Evolutionary conservation across 768 basidiomycete genomes (phyloP), one percentile per base, ranked within the genome.

Genomic region (Boletus pseudo-olivaceus): DNA sequence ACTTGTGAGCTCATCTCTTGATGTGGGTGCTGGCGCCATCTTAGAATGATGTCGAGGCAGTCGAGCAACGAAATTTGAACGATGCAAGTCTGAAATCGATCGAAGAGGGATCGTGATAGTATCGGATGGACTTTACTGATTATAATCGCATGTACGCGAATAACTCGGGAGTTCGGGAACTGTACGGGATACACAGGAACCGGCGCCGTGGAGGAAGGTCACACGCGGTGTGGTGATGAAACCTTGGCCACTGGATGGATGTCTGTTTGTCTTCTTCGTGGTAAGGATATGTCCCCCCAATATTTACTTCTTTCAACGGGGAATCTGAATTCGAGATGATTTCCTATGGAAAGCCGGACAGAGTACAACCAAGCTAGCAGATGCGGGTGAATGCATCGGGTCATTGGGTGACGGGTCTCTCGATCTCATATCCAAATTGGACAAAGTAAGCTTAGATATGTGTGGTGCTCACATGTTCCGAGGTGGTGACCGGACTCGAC

Each of bases 1-100:
- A 47, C 52, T 60, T 11, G 57, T 67, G 27, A 73, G 65, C 9
- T 62, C 66, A 37, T 72, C 65, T 53, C 58, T 64, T 6, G 50
- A 53, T 32, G 40, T 41, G 29, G 39, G 40, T 35, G 51, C 12
- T 29, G 43, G 46, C 0, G 27, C 20, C 66, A 59, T 67, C 11
- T 26, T 9, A 27, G 17, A 32, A 20, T 5, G n/a, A 30, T 23
- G 5, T 34, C 35, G 44, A n/a, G 15, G 29, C 9, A n/a, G 34
- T 19, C 27, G 7, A 47, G 30, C 26, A 7, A 27, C 10, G 23
- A 45, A 11, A 7, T 33, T 23, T 23, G 27, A 30, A 32, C 10
- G 20, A 7, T n/a, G 26, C 37, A 7, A 10, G 17, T 30, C 14
- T 54, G 38, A 4, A 17, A 33, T 12, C 11, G 38, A 53, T 40